Percentiles rank a stretch among this genome's conserved stretches.
phyloP scores from a whole-genome alignment of 2,329 filamentous ascomycete genomes.

The Pyrenochaeta sp. region DNA sequence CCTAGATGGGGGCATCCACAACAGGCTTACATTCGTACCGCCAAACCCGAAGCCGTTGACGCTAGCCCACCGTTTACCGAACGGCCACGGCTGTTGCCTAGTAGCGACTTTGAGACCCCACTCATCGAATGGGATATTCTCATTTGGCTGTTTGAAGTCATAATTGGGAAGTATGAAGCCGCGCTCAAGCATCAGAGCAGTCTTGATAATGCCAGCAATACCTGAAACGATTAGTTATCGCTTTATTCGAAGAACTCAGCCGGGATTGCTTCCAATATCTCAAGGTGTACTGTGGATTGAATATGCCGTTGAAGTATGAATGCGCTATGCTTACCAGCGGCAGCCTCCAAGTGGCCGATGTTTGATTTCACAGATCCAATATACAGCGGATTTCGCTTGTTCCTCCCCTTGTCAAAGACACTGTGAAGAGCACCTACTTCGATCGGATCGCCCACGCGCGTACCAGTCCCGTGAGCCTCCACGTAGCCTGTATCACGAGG shows the following conservation, averaged over 20 bases:
- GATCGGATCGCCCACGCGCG: slow-evolving; percentile 55
- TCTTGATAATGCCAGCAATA: slow-evolving; percentile 43
- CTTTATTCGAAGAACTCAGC: not conserved
- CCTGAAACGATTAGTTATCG: not conserved
- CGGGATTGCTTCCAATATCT: not conserved
- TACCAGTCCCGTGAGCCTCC: slow-evolving; percentile 61
- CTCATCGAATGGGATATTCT: slow-evolving; percentile 33
- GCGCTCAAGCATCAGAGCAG: slow-evolving; percentile 53
- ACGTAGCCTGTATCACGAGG: slow-evolving; percentile 37
- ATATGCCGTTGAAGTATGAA: not conserved
- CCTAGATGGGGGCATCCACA: not conserved
- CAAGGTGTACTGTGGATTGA: too few species aligned
- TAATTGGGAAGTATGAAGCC: slow-evolving; percentile 49
- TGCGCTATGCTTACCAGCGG: slow-evolving; percentile 21
- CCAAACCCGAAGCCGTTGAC: slow-evolving; percentile 59
- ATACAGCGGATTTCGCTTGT: slow-evolving; percentile 29
- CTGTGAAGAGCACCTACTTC: slow-evolving; percentile 35
- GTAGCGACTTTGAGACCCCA: slow-evolving; percentile 33
- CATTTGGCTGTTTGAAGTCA: slow-evolving; percentile 47
- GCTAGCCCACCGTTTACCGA: slow-evolving; percentile 48
- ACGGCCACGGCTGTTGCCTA: slow-evolving; percentile 28
- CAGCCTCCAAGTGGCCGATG: slow-evolving; percentile 45
- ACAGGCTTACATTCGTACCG: slow-evolving; percentile 43
- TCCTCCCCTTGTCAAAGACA: slow-evolving; percentile 31
- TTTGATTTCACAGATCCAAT: slow-evolving; percentile 43